Base-by-base conservation (phyloP, 2,329 filamentous ascomycete species). In the Fusarium concolor region DNA sequence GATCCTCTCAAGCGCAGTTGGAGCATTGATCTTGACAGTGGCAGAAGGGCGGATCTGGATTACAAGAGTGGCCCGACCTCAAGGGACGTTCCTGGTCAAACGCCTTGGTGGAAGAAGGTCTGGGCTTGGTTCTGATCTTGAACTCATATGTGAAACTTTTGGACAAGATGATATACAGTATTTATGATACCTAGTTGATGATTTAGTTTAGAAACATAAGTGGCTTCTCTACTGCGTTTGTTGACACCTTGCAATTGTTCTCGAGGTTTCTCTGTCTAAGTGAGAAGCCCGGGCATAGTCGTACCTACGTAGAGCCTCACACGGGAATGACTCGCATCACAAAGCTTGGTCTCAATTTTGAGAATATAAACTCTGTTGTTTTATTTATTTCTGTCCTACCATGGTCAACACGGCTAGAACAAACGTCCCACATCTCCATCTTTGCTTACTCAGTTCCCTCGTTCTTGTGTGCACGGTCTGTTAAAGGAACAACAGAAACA, bases 1-100 rank as follows among this genome's bases (percentile, higher is more conserved):
- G 89, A 88, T 3, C 79, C 75, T 9, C 78, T 83, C 56, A 85
- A 85, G 81, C 75, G 80, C 7, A 75, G 80, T 8, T 76, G 82
- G 54, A 85, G 88, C 54, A 84, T 89, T 24, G 86, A 90, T 70
- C 78, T 89, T 41, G 82, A 85, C 46, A 83, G 84, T 3, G 87
- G 87, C 1, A 81, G 85, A 51, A 81, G 87, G 29, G 79, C 79
- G 9, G 87, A 89, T 72, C 63, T 89, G 44, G 86, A 89, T 33
- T 80, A 83, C 60, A 79, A 76, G 47, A 74, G 67, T 8, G 56
- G 63, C 5, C 64, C 65, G 77, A 77, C 50, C 76, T 81, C 58
- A 62, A 77, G 26, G 7, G 76, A 56, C n/a, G 65, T 73, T 4
- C 74, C 75, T 5, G 66, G 67, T 5, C 74, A 74, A 18, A 66